Base-by-base conservation (phyloP, 2,329 filamentous ascomycete genomes). In the Coniochaeta hoffmannii region DNA sequence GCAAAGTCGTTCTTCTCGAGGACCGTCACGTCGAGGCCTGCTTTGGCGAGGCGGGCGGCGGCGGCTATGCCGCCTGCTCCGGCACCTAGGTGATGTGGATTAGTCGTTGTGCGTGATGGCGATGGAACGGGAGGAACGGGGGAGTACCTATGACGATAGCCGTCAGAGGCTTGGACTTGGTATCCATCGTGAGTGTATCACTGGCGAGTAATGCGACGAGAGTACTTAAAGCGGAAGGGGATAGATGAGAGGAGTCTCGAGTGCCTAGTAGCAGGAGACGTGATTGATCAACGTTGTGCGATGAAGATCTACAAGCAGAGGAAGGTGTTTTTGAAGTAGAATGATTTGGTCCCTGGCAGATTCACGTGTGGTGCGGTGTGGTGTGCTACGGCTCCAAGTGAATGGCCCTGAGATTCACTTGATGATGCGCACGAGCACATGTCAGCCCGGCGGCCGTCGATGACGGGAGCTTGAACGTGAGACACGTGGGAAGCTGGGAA, bases 1-100 rank as follows among this genome's bases (percentile, higher is more conserved):
- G 83, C 85, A 66, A 88, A 88, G 56, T 73, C 72, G 64, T 90
- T 90, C 74, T 90, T 90, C 69, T 91, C 88, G n/a, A 90, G 71
- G 1, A 90, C 84, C 0, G 86, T 90, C n/a, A 90, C 87, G 32
- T 77, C 68, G 66, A 86, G 84, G 36, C 87, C 88, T 1, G 86
- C 80, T 65, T 85, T 86, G 52, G 86, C 85, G 11, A 90, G 79
- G 49, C 87, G 82, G 2, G 87, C 87, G 56, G 88, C 85, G 1
- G 83, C 83, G n/a, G 85, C 80, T 41, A 89, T 81, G 57, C 87
- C 87, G 53, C 87, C 88, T 49, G 83, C 82, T 57, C 88, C 88
- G 30, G 87, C 86, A 59, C 87, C 86, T 60, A n/a, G n/a, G 36
- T 24, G 36, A 17, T 17, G 50, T 8, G 24, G 31, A 15, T 12